Base-by-base conservation (phyloP, 2,329 filamentous ascomycete species). In the Trichoderma atrobrunneum region DNA sequence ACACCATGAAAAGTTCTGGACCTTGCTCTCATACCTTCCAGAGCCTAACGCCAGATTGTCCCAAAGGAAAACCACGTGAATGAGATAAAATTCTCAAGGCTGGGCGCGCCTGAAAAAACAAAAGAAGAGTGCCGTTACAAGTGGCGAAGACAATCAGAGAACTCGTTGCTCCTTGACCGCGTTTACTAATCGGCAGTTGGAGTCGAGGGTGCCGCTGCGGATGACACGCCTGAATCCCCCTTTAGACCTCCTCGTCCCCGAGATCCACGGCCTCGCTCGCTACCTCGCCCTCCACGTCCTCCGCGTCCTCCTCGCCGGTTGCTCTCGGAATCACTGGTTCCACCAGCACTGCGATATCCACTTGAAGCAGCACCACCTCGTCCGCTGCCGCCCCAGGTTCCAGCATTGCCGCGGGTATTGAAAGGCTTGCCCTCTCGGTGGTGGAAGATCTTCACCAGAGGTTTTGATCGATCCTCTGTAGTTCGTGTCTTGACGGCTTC, bases 311-410 rank as follows among this genome's bases (percentile, higher is more conserved):
- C 85, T 12, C 87, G 86, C 73, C 87, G 84, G 72, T 85, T 88
- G 72, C 86, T 87, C 78, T 90, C 88, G 43, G 87, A 89, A 75
- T 90, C 91, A 78, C 90, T 92, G 73, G 93, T 95, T 72, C 93
- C 93, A 66, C 82, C 93, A 70, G 92, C 93, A 78, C 94, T 97
- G 76, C 93, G 91, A 84, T 97, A 97, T 73, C 93, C 94, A 76
- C 92, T 92, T 72, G 88, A 82, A 70, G 81, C 81, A 64, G 82
- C 81, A 63, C 90, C 89, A 68, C 91, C 89, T 62, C 92, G 87
- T 75, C 86, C 85, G 80, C 88, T 92, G 78, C 86, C 88, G 61
- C 90, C 90, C 89, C 90, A 92, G 76, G 86, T 91, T 61, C 89
- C 90, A 43, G 90, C 89, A 69, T 90, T 90, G 67, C 90, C 90